Percentiles rank a stretch among this genome's conserved stretches.
Evolutionary conservation across 1,139 yeast species (phyloP).

Genomic region (Suhomyces taliae): DNA sequence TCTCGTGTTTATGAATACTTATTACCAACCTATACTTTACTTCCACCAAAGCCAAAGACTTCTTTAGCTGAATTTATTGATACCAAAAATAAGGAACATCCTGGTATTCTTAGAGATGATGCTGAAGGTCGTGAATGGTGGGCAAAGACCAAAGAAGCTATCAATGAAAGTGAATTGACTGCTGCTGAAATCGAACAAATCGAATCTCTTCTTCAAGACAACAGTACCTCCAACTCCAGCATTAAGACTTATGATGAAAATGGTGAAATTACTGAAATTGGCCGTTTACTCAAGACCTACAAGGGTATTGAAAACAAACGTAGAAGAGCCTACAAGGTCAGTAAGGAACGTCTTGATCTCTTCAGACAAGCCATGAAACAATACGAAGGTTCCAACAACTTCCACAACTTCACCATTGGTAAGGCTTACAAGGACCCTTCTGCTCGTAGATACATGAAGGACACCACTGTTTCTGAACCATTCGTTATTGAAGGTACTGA

Average conservation of each 20-base stretch:
- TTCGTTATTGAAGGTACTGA: constrained; percentile 91
- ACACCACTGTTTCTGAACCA: constrained; percentile 81
- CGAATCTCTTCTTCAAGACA: constrained; percentile 15
- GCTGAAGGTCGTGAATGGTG: constrained; percentile 74
- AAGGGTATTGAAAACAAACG: constrained; percentile 66
- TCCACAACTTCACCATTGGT: constrained; percentile 93
- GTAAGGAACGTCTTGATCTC: constrained; percentile 56
- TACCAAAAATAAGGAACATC: constrained; percentile 52
- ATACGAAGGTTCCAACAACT: constrained; percentile 88
- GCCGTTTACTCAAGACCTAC: constrained; percentile 52
- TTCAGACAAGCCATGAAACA: constrained; percentile 69
- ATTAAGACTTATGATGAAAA: constrained; percentile 28
- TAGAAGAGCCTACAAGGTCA: constrained; percentile 70
- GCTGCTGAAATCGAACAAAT: constrained; percentile 40
- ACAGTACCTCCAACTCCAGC: constrained; percentile 15
- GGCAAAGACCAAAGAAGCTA: constrained; percentile 50
- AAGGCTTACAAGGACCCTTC: constrained; percentile 85
- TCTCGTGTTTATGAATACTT: constrained; percentile 92
- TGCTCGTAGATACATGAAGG: constrained; percentile 78
- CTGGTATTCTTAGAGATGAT: constrained; percentile 63
- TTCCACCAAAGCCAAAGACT: constrained; percentile 84
- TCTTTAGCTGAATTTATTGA: constrained; percentile 60
- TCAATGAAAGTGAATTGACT: constrained; percentile 47
- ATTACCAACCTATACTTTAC: constrained; percentile 83
- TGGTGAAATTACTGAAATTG: constrained; percentile 41